Base-by-base conservation (phyloP, 1,139 yeast genomes). In the Debaryomyces psychrophilus region DNA sequence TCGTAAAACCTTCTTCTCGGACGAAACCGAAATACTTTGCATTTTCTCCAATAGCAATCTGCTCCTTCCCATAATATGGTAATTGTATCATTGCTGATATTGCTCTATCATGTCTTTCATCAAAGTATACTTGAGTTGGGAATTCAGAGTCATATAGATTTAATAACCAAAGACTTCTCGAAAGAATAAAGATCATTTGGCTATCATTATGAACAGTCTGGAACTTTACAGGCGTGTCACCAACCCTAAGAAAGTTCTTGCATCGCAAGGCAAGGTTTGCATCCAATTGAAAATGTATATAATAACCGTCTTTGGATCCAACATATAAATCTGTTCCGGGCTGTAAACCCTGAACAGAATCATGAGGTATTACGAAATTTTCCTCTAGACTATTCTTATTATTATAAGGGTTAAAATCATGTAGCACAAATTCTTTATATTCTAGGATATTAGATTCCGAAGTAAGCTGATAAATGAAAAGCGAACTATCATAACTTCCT, bases 1-100 rank as follows among this genome's bases (percentile, higher is more conserved):
- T 48, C 26, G 72, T 66, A 15, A 82, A 60, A 0, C 85, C 85
- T 51, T 80, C 83, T 42, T 76, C 82, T 48, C 83, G 62, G 2
- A 78, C 58, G 8, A 76, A 59, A 1, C 73, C 73, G 43, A 74
- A 54, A 8, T 58, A 55, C 22, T 58, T 38, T 11, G 22, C 6
- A 9, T 20, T 17, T 20, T 38, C 57, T 11, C 12, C 12, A 14
- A 14, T 11, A 6, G 9, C 22, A 17, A 2, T 14, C 15, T 34
- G 15, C 15, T 18, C 28, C 6, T 12, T n/a, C 8, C 18, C 28
- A n/a, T 36, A 15, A 15, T 29, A 35, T 11, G 48, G 39, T 15
- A 58, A 18, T 36, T 58, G 58, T 26, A 62, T 47, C 44, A 56
- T 45, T 46, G 53, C 34, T 41, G 28, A 50, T 17, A 62, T 50